Conservation (phyloP, 805 yeast species). For the Candida chilensis region DNA sequence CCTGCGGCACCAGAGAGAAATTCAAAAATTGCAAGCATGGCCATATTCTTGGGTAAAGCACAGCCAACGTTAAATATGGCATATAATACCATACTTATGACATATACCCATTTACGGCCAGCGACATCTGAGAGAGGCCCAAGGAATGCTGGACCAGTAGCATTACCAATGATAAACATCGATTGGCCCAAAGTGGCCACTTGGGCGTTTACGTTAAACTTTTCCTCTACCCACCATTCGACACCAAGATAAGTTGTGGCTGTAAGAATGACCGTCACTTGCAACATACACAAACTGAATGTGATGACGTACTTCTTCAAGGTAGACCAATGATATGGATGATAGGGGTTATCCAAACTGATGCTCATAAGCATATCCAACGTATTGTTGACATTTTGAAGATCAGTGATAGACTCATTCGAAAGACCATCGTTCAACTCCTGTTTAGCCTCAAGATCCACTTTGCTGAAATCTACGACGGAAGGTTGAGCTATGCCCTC, state of each 20-base stretch:
- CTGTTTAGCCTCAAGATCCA: neutral
- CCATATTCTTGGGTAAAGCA: slow-evolving; percentile 1
- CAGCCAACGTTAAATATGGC: neutral
- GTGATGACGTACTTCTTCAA: neutral
- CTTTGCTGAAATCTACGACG: no score
- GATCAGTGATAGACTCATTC: slow-evolving; percentile 1
- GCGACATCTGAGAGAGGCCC: slow-evolving; percentile 1
- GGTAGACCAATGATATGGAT: neutral
- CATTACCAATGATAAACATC: neutral
- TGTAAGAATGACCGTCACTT: neutral
- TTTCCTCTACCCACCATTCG: neutral
- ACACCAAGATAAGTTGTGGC: neutral
- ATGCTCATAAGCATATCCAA: slow-evolving; percentile 3
- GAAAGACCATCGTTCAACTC: slow-evolving; percentile 1
- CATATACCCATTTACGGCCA: slow-evolving; percentile 1
- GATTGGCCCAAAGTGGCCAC: slow-evolving; percentile 1
- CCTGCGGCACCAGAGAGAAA: neutral
- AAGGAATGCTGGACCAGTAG: neutral
- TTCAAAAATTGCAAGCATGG: neutral
- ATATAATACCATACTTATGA: neutral
- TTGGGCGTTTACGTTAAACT: neutral
- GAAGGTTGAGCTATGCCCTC: no score
- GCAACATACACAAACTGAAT: neutral
- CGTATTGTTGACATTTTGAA: neutral
- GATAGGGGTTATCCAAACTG: neutral